phyloP scores from a whole-genome alignment of 2,329 filamentous ascomycete genomes.

The Fusarium phyllophilum region DNA sequence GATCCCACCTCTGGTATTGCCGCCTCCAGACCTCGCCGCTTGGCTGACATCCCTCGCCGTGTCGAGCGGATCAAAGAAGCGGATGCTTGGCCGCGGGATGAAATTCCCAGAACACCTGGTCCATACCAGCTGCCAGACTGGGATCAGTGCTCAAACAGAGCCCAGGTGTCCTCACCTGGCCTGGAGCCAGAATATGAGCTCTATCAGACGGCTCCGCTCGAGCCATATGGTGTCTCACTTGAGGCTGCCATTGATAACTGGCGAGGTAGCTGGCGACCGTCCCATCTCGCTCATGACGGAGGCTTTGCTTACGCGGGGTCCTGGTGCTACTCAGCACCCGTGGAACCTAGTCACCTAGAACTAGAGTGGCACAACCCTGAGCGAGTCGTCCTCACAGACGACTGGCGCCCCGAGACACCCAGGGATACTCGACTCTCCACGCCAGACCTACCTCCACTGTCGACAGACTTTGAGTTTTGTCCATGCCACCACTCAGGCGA shows the following conservation, averaged over 20 bases:
- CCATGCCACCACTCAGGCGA: constrained; percentile 17
- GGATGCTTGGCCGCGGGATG: not conserved
- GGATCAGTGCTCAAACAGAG: not conserved
- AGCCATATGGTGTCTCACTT: constrained; percentile 8
- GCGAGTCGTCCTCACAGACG: not conserved
- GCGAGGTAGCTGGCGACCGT: not conserved
- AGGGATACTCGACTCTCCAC: constrained; percentile 33
- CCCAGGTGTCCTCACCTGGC: not conserved
- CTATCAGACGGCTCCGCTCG: constrained; percentile 2
- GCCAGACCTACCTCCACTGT: constrained; percentile 37
- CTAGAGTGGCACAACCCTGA: not conserved
- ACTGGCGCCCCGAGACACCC: constrained; percentile 31
- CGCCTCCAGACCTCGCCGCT: not conserved
- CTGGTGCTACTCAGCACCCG: constrained; percentile 25
- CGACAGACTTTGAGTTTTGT: constrained; percentile 40
- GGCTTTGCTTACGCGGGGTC: constrained; percentile 32
- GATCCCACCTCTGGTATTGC: not conserved
- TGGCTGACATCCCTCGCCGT: not conserved
- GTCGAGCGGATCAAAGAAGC: not conserved
- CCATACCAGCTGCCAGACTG: not conserved
- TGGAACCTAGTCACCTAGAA: not conserved
- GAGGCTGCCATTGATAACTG: not conserved
- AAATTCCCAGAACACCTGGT: constrained; percentile 8
- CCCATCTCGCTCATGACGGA: not conserved
- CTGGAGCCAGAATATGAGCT: not conserved